A percentile compares a stretch with the other conserved stretches of the same genome.
Conservation (phyloP, 2,329 filamentous ascomycete species). For the Colletotrichum sojae region DNA sequence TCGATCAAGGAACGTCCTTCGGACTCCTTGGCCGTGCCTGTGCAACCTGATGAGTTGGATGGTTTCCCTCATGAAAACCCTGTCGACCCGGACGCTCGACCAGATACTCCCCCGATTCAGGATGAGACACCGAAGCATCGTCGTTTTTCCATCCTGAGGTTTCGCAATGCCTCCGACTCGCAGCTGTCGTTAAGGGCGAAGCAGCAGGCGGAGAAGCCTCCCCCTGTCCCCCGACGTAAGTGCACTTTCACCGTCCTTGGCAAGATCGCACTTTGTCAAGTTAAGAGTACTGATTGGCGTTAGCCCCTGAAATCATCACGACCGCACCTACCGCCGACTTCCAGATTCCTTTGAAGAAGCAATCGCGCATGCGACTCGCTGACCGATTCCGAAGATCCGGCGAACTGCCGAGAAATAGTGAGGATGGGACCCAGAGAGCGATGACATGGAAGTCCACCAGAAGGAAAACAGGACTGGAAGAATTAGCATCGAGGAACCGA, state of each 20-base stretch:
- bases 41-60: slow-evolving; percentile 21
- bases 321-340: slow-evolving; percentile 86
- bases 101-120: slow-evolving; percentile 66
- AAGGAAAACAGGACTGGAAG: slow-evolving; percentile 51
- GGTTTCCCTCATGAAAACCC: slow-evolving; percentile 29
- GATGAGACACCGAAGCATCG: slow-evolving; percentile 70
- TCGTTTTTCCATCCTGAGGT: slow-evolving; percentile 81
- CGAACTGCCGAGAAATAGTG: slow-evolving; percentile 57
- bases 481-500: slow-evolving; percentile 46
- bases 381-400: slow-evolving; percentile 67
- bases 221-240: slow-evolving; percentile 72
- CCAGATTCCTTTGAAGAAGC: slow-evolving; percentile 66
- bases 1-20: slow-evolving; percentile 15
- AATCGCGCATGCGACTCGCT: slow-evolving; percentile 68
- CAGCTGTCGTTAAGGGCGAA: slow-evolving; percentile 85
- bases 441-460: slow-evolving; percentile 54
- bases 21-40: slow-evolving; percentile 24
- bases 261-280: background rate
- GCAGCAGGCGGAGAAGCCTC: slow-evolving; percentile 72
- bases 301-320: slow-evolving; percentile 85
- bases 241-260: slow-evolving; percentile 40
- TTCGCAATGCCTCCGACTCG: slow-evolving; percentile 93
- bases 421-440: slow-evolving; percentile 38
- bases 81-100: slow-evolving; percentile 50
- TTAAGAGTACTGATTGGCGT: slow-evolving; percentile 27